Base-by-base conservation (phyloP, 192 early-diverging fungal genomes). In the Entomortierella lignicola region DNA sequence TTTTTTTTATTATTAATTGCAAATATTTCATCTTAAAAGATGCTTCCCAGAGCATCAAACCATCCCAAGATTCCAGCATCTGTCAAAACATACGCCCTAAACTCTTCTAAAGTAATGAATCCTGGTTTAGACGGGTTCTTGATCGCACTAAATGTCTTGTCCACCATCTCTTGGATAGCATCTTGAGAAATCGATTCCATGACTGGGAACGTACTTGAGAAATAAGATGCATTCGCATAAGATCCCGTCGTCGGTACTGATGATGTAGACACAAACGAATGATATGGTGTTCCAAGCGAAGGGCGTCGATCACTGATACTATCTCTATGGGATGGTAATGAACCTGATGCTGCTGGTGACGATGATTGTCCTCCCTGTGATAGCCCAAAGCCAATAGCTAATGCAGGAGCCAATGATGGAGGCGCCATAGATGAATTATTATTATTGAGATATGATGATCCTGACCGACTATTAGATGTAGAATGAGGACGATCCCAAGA, bases 171-270 rank as follows among this genome's bases (percentile, higher is more conserved):
- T 56, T 94, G 89, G 47, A 98, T 94, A 0, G 97, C 95, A 66
- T 96, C 95, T 72, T 95, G 95, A 15, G 90, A 89, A 89, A 99
- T 92, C 12, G 92, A 90, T 77, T 99, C 96, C 89, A 98, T 94
- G 32, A 97, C 89, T 0, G 97, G 91, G 81, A 92, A 92, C 26
- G 91, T 92, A 69, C 90, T 82, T 48, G 65, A 92, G 85, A 69
- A 83, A 66, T 77, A 88, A 63, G 84, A 59, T 4, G 80, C 80
- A n/a, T 71, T 30, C 2, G 75, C 65, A 32, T 66, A 66, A 0
- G 69, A 69, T 26, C 71, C 63, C 37, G 74, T 32, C 37, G 74
- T 32, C n/a, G 58, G 60, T 0, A 55, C 54, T 15, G 66, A 58
- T 10, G 65, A 68, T 12, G 72, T 55, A 0, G 73, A 77, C 11